phyloP scores from a whole-genome alignment of 306 rosid species.

The Glycine soja region DNA sequence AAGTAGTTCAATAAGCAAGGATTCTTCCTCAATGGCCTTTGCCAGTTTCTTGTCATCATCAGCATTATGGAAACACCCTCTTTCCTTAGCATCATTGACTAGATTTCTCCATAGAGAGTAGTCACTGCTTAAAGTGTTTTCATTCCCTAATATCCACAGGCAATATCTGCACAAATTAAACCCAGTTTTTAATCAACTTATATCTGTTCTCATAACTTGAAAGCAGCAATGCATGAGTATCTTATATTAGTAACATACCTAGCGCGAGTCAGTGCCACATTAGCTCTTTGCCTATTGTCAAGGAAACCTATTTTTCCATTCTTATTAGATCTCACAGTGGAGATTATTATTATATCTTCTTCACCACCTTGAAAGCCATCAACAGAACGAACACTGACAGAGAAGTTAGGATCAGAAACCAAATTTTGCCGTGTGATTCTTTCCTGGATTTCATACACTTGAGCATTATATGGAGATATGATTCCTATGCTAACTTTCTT shows the following conservation, averaged over 20 bases:
- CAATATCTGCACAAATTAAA: conserved; percentile 49
- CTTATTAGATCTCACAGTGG: conserved; percentile 52
- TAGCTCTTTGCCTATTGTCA: conserved; percentile 55
- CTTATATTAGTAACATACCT: conserved; percentile 42
- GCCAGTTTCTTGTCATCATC: conserved; percentile 55
- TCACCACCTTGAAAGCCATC: conserved; percentile 82
- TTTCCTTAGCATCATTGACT: conserved; percentile 50
- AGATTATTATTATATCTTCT: conserved; percentile 57
- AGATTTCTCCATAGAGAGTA: conserved; percentile 52
- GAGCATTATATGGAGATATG: conserved; percentile 70
- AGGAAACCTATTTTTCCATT: conserved; percentile 55
- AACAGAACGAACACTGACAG: conserved; percentile 57
- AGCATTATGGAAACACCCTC: conserved; percentile 55
- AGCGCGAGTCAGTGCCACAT: conserved; percentile 69
- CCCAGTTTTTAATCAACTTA: background rate
- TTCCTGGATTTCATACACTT: conserved; percentile 57
- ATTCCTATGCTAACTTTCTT: conserved; percentile 63
- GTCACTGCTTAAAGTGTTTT: conserved; percentile 40
- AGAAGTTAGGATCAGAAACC: conserved; percentile 40
- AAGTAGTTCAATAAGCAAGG: conserved; percentile 41
- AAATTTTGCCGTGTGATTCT: conserved; percentile 30
- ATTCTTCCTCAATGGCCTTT: conserved; percentile 44
- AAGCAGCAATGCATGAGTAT: background rate
- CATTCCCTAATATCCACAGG: conserved; percentile 63
- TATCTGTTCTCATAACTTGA: background rate